Base-by-base conservation (phyloP, 345 rosid genomes). In the Citrus unshiu region DNA sequence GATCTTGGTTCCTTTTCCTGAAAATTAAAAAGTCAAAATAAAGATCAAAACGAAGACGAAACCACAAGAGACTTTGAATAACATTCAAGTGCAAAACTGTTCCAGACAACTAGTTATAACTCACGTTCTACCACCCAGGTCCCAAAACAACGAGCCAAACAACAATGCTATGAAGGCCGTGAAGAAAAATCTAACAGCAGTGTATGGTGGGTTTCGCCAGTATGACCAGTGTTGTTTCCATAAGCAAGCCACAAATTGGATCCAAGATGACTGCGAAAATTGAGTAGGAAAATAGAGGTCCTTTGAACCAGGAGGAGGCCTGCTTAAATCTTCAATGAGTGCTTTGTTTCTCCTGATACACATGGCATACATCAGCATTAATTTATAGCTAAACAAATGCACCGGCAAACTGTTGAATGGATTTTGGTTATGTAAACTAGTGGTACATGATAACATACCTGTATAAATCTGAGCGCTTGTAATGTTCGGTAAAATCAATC, bases 61-160 rank as follows among this genome's bases (percentile, higher is more conserved):
- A 62, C 2, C 7, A 49, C 39, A 29, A 46, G 22, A 2, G 51
- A 35, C 12, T 18, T 24, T 35, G 72, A 59, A 46, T 56, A 22
- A n/a, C 54, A 7, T 29, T 12, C 10, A 56, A 27, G 7, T 8
- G 22, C 22, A 60, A 24, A 13, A 60, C 9, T 14, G 37, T 21
- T 19, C 14, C 21, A 29, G n/a, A 51, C 34, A 12, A 4, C 22
- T 2, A 35, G 19, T 63, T 57, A 64, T 75, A 4, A 37, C 90
- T 84, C 88, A 93, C 95, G 70, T 82, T 87, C 85, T 89, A 73
- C 88, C 67, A 64, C 97, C 97, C 27, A 93, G 84, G 75, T 90
- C 88, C 98, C 96, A 93, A 78, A 91, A 93, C 88, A 93, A 79
- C 19, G 95, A 81, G 60, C 95, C 95, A 12, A 93, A 90, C 82